Evolutionary conservation across 176 grass and related monocot genomes (phyloP).

Genomic region (Cymbopogon citratus): DNA sequence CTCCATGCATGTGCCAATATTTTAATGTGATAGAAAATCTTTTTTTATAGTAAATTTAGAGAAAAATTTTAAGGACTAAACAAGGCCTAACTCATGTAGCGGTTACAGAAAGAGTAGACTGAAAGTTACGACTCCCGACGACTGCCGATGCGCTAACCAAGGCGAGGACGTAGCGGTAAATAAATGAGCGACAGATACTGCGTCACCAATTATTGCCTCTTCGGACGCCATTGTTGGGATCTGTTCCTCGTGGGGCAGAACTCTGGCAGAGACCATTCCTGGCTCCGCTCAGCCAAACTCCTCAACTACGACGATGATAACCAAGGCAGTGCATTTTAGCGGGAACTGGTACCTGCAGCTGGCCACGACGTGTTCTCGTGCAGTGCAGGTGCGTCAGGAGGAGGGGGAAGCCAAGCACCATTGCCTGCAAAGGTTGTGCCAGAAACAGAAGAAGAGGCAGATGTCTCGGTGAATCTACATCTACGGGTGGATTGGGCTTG

Average conservation of each 20-base stretch:
- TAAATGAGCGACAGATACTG: constrained; percentile 38
- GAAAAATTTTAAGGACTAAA: too few species aligned
- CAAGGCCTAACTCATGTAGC: background rate
- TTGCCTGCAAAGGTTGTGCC: background rate
- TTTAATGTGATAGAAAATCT: too few species aligned
- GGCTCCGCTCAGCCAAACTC: background rate
- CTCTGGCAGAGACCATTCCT: background rate
- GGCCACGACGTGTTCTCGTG: background rate
- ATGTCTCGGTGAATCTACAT: constrained; percentile 16
- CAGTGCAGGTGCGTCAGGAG: background rate
- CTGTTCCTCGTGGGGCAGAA: constrained; percentile 27
- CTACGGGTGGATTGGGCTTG: background rate
- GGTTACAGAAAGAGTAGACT: background rate
- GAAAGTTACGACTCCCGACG: constrained; percentile 8
- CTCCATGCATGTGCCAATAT: too few species aligned
- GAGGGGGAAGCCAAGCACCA: background rate
- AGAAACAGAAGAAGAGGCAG: constrained; percentile 18
- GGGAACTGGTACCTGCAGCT: background rate
- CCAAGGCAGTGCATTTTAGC: background rate
- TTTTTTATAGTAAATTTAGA: too few species aligned
- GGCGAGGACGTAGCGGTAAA: background rate
- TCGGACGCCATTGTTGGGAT: background rate
- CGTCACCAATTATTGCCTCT: constrained; percentile 38
- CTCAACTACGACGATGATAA: background rate
- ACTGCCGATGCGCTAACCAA: constrained; percentile 25